These are phyloP conservation scores for Anisogramma anomala DNA, from an alignment of 2,329 filamentous ascomycete genomes.

Conservation along the genomic window DNA sequence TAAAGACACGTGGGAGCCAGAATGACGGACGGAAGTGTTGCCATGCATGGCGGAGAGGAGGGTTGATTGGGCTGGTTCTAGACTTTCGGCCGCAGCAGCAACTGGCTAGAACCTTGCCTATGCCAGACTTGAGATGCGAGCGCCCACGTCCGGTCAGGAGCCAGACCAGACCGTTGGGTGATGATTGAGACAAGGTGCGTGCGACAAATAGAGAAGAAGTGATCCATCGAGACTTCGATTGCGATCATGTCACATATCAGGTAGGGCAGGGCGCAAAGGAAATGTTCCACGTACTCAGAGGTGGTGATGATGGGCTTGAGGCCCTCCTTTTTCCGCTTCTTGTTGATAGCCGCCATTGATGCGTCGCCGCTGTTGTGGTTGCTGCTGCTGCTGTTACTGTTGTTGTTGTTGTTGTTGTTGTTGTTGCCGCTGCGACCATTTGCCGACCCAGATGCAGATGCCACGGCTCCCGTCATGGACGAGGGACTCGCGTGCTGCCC, in stretches of 20 bases:
- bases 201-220: too few relatives aligned
- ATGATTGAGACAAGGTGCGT: too few relatives aligned
- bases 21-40: too few relatives aligned
- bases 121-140: too few relatives aligned
- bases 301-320: slow-evolving; percentile 66
- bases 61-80: too few relatives aligned
- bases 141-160: too few relatives aligned
- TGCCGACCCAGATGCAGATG: slow-evolving; percentile 1
- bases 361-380: not conserved
- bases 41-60: too few relatives aligned
- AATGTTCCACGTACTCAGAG: slow-evolving; percentile 38
- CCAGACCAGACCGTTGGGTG: too few relatives aligned
- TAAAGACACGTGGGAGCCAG: too few relatives aligned
- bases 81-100: too few relatives aligned
- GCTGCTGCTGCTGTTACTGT: not conserved
- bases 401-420: slow-evolving; percentile 1
- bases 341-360: slow-evolving; percentile 27
- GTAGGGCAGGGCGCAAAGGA: not conserved
- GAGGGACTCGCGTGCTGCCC: slow-evolving; percentile 1
- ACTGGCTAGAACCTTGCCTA: too few relatives aligned
- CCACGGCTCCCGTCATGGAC: slow-evolving; percentile 2
- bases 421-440: not conserved
- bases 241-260: not conserved
- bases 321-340: slow-evolving; percentile 65
- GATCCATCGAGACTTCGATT: not conserved